Base-by-base conservation (phyloP, 1,284 basidiomycete species). In the Agaricales sp. region DNA sequence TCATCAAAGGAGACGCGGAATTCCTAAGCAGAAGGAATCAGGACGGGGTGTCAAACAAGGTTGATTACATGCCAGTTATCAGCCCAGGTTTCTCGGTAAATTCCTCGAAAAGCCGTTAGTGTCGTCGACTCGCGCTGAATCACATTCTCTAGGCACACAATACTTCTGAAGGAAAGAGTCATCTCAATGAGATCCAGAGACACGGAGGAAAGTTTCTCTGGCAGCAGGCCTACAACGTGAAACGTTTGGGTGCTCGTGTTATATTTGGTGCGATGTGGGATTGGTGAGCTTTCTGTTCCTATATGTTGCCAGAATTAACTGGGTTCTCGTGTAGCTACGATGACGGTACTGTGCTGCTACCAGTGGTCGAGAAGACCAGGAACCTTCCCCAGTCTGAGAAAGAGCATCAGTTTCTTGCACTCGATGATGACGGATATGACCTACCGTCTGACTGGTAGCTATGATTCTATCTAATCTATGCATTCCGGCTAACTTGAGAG, bases 241-340 rank as follows among this genome's bases (percentile, higher is more conserved):
- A 73, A 23, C 67, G 72, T 39, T 71, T 73, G 37, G 82, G 82
- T 11, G 78, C 77, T 13, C 70, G 77, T n/a, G 80, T 67, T 2
- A 73, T 87, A 48, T 87, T 87, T 54, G 82, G 81, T 19, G 85
- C 84, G 4, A 88, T 87, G 85, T 88, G 85, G 84, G 87, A 89
- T 56, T 85, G 87, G 82, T 86, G 52, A 60, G 81, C n/a, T n/a
- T n/a, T n/a, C n/a, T n/a, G n/a, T n/a, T n/a, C n/a, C n/a, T n/a
- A n/a, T n/a, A n/a, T n/a, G n/a, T n/a, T n/a, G n/a, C n/a, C n/a
- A n/a, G n/a, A n/a, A n/a, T n/a, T n/a, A n/a, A n/a, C n/a, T n/a
- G n/a, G n/a, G 14, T 38, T 39, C 43, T 46, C 38, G 21, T 49
- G 3, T 53, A 85, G 82, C 59, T 88, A 88, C 53, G 85, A 88